Conservation (phyloP, 106 monocot genomes). For the Cymbidium sinense region DNA sequence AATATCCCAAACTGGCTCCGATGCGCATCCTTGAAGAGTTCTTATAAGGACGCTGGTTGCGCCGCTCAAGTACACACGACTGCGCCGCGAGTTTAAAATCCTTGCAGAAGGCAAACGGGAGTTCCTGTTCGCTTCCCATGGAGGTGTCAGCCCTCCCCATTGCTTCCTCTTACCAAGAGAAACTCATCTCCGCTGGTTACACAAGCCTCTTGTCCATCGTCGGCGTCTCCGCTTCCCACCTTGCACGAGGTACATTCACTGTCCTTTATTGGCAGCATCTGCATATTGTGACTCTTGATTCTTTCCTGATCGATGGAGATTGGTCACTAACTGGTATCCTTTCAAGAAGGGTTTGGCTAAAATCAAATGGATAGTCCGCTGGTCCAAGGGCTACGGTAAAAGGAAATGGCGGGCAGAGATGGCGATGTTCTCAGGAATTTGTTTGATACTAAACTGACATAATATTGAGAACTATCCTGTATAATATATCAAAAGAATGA, state of each 20-base stretch:
- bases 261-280: neutral
- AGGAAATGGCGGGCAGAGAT: neutral
- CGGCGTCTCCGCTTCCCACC: slow-evolving; percentile 22
- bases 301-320: neutral
- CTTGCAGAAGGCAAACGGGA: neutral
- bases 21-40: too few species aligned
- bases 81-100: too few species aligned
- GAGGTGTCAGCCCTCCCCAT: slow-evolving; percentile 31
- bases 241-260: slow-evolving; percentile 27
- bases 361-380: neutral
- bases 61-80: too few species aligned
- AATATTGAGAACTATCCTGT: neutral
- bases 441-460: neutral
- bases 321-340: neutral
- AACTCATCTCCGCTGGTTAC: slow-evolving; percentile 36
- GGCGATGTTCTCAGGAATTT: neutral
- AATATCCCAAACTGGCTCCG: too few species aligned
- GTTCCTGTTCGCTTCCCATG: slow-evolving; percentile 8
- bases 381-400: neutral
- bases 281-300: neutral
- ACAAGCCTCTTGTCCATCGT: slow-evolving; percentile 30
- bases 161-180: slow-evolving; percentile 25
- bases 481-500: neutral
- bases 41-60: neutral
- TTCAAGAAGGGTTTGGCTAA: neutral